Percentiles rank a stretch among this genome's conserved stretches.
These are phyloP conservation scores for Globisporangium acanthophoron DNA, from an alignment of 352 stramenopile genomes.

Conservation along the genomic window DNA sequence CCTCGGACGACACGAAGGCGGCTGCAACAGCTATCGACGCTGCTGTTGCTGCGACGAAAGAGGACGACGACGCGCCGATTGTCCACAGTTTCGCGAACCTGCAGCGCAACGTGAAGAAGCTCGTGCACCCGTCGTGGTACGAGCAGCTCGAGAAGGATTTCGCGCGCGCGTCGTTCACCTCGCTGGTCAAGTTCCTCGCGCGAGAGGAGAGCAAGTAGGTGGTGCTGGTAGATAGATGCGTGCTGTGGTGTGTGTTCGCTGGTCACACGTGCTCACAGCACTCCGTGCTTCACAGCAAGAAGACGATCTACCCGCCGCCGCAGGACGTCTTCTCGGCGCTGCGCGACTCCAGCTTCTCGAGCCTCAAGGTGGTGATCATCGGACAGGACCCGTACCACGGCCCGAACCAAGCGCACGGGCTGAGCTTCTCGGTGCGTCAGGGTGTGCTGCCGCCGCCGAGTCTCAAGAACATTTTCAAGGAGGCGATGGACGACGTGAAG, in stretches of 20 bases:
- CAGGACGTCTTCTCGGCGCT: constrained; percentile 87
- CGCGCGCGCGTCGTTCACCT: constrained; percentile 36
- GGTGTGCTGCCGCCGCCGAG: constrained; percentile 91
- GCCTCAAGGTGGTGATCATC: constrained; percentile 91
- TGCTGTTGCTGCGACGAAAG: not conserved
- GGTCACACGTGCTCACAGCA: not conserved
- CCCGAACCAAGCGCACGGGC: constrained; percentile 75
- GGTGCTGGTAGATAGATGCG: too few species aligned
- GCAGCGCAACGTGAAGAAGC: constrained; percentile 20
- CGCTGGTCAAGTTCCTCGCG: constrained; percentile 39
- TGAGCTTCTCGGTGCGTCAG: constrained; percentile 89
- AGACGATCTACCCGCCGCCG: constrained; percentile 84
- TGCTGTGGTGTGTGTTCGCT: not conserved
- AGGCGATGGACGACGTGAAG: constrained; percentile 80
- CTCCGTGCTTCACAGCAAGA: constrained; percentile 27
- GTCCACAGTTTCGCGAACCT: constrained; percentile 34
- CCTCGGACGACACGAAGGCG: constrained; percentile 3
- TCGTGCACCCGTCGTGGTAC: constrained; percentile 62
- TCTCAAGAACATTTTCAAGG: constrained; percentile 98
- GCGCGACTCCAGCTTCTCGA: constrained; percentile 82
- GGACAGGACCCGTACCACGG: constrained; percentile 92
- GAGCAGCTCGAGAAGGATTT: constrained; percentile 47
- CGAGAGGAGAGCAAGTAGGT: constrained; percentile 35
- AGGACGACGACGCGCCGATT: constrained; percentile 7
- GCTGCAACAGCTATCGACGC: too few species aligned